These are phyloP conservation scores for Oidium heveae DNA, from an alignment of 2,329 filamentous ascomycete species.

Conservation along the genomic window DNA sequence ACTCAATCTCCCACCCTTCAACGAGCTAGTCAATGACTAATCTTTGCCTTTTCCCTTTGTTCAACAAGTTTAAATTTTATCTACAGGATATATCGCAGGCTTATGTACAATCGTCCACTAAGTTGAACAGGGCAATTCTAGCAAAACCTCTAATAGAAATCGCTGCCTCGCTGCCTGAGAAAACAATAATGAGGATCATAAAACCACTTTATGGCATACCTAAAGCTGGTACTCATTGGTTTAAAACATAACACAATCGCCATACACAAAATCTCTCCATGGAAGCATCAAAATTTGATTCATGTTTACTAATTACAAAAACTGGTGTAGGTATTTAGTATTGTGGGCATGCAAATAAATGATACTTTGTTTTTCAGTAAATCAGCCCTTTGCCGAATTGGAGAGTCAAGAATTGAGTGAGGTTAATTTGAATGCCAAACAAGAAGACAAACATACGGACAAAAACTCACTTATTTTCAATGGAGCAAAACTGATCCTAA, in stretches of 20 bases:
- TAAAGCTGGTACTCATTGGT: too few species aligned
- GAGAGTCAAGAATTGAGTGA: too few species aligned
- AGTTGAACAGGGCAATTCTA: background rate
- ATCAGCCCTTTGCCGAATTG: too few species aligned
- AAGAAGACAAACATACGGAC: too few species aligned
- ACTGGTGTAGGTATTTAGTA: background rate
- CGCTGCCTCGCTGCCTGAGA: background rate
- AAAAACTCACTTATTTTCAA: too few species aligned
- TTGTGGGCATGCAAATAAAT: constrained; percentile 1
- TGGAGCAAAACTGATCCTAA: too few species aligned
- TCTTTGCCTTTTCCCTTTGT: background rate
- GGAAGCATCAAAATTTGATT: background rate
- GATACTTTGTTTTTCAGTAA: too few species aligned
- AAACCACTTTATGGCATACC: too few species aligned
- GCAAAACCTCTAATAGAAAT: background rate
- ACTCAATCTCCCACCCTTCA: background rate
- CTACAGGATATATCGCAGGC: too few species aligned
- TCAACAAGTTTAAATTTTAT: background rate
- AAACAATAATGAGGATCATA: background rate
- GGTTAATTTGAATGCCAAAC: too few species aligned
- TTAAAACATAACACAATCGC: background rate
- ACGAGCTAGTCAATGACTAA: too few species aligned
- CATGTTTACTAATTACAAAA: background rate
- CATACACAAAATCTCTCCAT: background rate
- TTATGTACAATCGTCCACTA: background rate